phyloP scores from a whole-genome alignment of 1,284 basidiomycete genomes.

The Trichosporon sp. region DNA sequence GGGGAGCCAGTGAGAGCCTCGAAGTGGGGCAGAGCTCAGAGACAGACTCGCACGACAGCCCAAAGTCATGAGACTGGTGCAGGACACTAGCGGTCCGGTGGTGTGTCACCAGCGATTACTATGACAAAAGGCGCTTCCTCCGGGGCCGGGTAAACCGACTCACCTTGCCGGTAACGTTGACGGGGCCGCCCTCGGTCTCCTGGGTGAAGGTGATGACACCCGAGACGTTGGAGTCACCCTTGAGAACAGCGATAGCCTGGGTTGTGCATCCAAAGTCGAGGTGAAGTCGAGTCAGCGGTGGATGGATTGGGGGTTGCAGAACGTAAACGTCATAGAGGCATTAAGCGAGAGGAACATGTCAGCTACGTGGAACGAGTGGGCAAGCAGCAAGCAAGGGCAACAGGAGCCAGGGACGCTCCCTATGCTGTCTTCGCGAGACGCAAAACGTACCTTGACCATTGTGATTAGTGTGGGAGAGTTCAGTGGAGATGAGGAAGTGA shows the following conservation, averaged over 20 bases:
- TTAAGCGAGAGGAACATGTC: not conserved
- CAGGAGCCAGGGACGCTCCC: not conserved
- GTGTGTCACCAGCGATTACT: not conserved
- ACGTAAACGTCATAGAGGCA: constrained; percentile 5
- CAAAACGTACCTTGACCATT: constrained; percentile 42
- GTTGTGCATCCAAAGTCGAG: not conserved
- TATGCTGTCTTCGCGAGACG: not conserved
- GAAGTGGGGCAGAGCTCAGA: not conserved
- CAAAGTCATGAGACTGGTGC: not conserved
- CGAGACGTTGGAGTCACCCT: constrained; percentile 58
- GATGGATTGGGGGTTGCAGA: constrained; percentile 4
- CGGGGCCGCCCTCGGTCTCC: constrained; percentile 54
- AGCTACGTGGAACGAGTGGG: not conserved
- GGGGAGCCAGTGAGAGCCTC: not conserved
- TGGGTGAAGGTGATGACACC: constrained; percentile 68
- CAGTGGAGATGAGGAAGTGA: not conserved
- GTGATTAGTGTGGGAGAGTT: constrained; percentile 10
- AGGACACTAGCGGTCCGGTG: not conserved
- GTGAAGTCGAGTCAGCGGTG: not conserved
- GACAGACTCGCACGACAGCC: not conserved
- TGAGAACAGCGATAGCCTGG: constrained; percentile 65
- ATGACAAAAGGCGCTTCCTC: not conserved
- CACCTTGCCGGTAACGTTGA: constrained; percentile 59
- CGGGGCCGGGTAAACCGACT: constrained; percentile 18
- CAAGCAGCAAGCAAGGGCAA: not conserved